Base-by-base conservation (phyloP, 352 stramenopile genomes). In the Pythium dissotocum region DNA sequence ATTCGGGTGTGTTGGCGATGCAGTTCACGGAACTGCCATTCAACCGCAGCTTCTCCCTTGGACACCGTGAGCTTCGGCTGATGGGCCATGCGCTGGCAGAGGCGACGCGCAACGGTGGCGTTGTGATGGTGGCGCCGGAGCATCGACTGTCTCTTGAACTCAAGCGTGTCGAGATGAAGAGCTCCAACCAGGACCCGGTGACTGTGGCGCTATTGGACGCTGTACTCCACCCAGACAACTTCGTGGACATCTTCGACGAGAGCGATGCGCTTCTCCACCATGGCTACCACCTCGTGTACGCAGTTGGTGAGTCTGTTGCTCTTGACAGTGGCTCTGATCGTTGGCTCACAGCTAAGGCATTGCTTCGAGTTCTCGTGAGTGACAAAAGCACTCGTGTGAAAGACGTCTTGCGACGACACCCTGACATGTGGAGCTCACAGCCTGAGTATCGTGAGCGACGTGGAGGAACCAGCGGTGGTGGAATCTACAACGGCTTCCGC, bases 211-310 rank as follows among this genome's bases (percentile, higher is more conserved):
- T 63, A 0, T 67, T 89, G n/a, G 71, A 82, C 16, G 58, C 70
- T 28, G 71, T 87, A 30, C 68, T 94, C 35, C 66, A 83, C 35
- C 63, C 60, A n/a, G 40, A 84, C 18, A 67, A 79, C 18, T 93
- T 80, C 49, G 63, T 88, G 0, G 90, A 98, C 57, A 76, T 98
- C 10, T 73, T 97, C 14, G 92, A 97, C 76, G 89, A 98, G 46
- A 83, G 77, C 48, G 90, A 97, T 70, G 92, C 92, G 7, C 57
- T 97, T 7, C 77, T 98, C 0, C 80, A 92, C 32, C 84, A 97
- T 71, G 83, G 83, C 10, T 97, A 95, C 60, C 90, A 97, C 48
- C 80, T 97, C 16, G 79, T 98, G 44, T 97, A 98, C 63, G 87
- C 90, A 0, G 78, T 94, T 8, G 90, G 90, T 0, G 65, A 46